These are phyloP conservation scores for Phytophthora boehmeriae DNA, from an alignment of 352 stramenopile genomes.

Conservation along the genomic window DNA sequence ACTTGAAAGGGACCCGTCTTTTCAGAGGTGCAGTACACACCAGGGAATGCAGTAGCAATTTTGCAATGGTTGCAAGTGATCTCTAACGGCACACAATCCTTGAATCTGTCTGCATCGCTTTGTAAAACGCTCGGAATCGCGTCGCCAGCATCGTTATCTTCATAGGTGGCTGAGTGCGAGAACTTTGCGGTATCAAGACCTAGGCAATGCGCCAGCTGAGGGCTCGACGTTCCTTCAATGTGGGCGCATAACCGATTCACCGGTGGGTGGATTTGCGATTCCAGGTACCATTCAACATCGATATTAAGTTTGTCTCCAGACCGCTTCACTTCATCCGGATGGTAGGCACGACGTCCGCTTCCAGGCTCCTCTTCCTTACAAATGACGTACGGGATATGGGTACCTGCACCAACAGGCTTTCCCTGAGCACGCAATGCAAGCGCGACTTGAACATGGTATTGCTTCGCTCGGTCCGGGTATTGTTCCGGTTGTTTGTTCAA, in stretches of 20 bases:
- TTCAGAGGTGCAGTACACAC: slow-evolving; percentile 60
- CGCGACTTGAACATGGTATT: slow-evolving; percentile 98
- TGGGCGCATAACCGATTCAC: slow-evolving; percentile 98
- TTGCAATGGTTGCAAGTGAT: slow-evolving; percentile 79
- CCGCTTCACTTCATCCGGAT: slow-evolving; percentile 86
- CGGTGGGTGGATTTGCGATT: slow-evolving; percentile 96
- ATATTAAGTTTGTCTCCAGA: slow-evolving; percentile 86
- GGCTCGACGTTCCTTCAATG: slow-evolving; percentile 97
- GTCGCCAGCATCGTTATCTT: slow-evolving; percentile 87
- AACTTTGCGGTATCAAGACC: slow-evolving; percentile 97
- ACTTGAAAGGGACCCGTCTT: slow-evolving; percentile 40
- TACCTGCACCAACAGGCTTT: slow-evolving; percentile 97
- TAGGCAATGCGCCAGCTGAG: slow-evolving; percentile 95
- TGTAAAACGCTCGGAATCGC: slow-evolving; percentile 90
- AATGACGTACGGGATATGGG: slow-evolving; percentile 99
- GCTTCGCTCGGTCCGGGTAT: slow-evolving; percentile 96
- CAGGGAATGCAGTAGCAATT: slow-evolving; percentile 67
- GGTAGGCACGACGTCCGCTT: slow-evolving; percentile 76
- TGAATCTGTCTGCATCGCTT: slow-evolving; percentile 90
- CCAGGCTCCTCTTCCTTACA: slow-evolving; percentile 88
- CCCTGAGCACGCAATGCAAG: slow-evolving; percentile 94
- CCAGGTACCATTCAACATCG: slow-evolving; percentile 98
- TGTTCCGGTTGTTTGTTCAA: slow-evolving; percentile 99
- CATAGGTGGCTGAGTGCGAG: slow-evolving; percentile 78
- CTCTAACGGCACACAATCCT: slow-evolving; percentile 79